phyloP scores from a whole-genome alignment of 1,284 basidiomycete species.

The Fomitopsis betulina region DNA sequence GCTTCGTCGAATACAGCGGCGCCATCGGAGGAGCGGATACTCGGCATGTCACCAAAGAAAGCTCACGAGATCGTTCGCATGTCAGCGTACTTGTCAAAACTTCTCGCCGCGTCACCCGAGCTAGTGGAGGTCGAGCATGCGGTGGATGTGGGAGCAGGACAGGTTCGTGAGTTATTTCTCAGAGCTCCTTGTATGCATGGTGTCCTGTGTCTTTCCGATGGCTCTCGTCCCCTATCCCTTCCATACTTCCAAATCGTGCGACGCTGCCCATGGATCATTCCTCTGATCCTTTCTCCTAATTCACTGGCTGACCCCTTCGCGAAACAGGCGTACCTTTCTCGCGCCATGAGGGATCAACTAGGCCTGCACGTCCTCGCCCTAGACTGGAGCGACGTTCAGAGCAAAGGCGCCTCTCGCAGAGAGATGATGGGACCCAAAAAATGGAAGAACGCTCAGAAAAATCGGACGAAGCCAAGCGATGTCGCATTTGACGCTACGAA shows the following conservation, averaged over 20 bases:
- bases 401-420: constrained; percentile 37
- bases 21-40: constrained; percentile 5
- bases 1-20: neutral
- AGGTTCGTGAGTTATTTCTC: constrained; percentile 31
- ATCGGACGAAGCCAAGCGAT: neutral
- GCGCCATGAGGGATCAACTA: constrained; percentile 32
- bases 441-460: neutral
- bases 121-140: constrained; percentile 27
- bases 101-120: constrained; percentile 19
- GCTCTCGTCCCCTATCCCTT: neutral
- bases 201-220: neutral
- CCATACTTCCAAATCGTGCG: no score
- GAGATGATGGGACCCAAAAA: constrained; percentile 8
- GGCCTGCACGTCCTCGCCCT: constrained; percentile 44
- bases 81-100: constrained; percentile 31
- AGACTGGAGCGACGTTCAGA: constrained; percentile 42
- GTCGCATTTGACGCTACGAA: neutral
- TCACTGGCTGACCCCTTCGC: neutral
- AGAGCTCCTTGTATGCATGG: neutral
- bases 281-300: neutral
- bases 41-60: constrained; percentile 53
- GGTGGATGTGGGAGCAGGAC: constrained; percentile 52
- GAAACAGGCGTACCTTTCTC: constrained; percentile 45
- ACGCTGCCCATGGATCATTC: neutral
- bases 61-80: constrained; percentile 47